Evolutionary conservation across 371 early-diverging fungal genomes (phyloP), one percentile per base, ranked within the genome.

Genomic region (Thermomucor indicae-seudaticae): DNA sequence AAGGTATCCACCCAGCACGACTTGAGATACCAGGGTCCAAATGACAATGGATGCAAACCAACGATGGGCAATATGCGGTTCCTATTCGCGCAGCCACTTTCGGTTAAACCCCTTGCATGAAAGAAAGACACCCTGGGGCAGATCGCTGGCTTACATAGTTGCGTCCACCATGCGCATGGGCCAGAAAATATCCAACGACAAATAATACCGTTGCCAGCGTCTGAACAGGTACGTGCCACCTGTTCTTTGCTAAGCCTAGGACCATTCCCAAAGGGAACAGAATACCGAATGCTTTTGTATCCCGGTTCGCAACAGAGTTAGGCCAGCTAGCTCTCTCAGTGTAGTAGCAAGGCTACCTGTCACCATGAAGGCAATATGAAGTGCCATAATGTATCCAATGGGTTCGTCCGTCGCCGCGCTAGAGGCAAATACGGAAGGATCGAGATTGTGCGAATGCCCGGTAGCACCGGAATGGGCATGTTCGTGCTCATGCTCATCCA

Each of bases 171-270:
- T 84, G 85, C 25, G 77, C 72, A 53, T 84, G 85, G 0, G 72
- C 85, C 35, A 85, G 62, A 45, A 84, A 67, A 42, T 74, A 76
- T 2, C 85, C 85, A 12, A 75, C 51, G 0, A 71, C 53, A 44
- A 80, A 76, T 22, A 83, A 40, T 1, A 64, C 53, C 2, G 72
- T 60, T 28, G 71, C 85, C 1, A 73, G 29, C 19, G 75, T 60
- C 49, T 84, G 84, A 27, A 83, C 72, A 5, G 84, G 84, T 4
- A 85, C 83, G 63, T 85, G 85, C 81, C 80, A 80, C 16, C 57
- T 63, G 55, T 78, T 74, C 47, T 62, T 75, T 14, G 70, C 68
- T 16, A 85, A 57, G 6, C 84, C 85, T 11, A 85, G 52, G 0
- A 85, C 79, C 70, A 84, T 68, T 8, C 85, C 85, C 24, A 79